Conservation (phyloP, 768 basidiomycete genomes). For the Hortiboletus flavorubellus region DNA sequence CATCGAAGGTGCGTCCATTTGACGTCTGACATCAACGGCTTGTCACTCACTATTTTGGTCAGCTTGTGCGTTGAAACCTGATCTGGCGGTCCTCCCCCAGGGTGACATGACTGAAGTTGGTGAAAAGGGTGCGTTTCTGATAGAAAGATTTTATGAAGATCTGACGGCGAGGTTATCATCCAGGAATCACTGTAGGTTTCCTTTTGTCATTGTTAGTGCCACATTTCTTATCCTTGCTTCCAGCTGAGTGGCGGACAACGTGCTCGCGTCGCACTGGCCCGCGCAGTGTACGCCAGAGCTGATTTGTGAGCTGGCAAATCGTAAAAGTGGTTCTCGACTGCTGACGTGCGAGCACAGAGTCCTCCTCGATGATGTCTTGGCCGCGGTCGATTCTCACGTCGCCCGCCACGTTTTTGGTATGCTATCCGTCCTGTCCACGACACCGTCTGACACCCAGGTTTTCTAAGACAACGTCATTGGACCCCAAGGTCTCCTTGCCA, state of each 20-base stretch:
- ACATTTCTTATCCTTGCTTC: constrained; percentile 13
- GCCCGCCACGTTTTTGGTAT: constrained; percentile 81
- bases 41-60: background rate
- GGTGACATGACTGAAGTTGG: constrained; percentile 87
- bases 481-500: constrained; percentile 74
- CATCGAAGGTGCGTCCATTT: constrained; percentile 54
- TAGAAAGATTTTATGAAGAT: too few species aligned
- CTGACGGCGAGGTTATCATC: background rate
- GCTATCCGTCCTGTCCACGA: background rate
- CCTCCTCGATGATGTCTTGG: constrained; percentile 87
- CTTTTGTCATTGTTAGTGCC: background rate
- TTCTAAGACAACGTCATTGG: constrained; percentile 77
- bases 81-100: constrained; percentile 72
- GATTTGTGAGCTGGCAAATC: constrained; percentile 57
- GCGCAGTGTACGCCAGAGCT: constrained; percentile 88
- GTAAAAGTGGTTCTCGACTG: background rate
- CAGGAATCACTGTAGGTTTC: constrained; percentile 55
- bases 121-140: constrained; percentile 59
- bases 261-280: constrained; percentile 78
- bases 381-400: constrained; percentile 84
- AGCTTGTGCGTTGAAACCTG: constrained; percentile 85
- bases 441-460: constrained; percentile 2
- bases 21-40: background rate
- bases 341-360: constrained; percentile 38
- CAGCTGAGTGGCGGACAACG: constrained; percentile 83